Evolutionary conservation across 352 stramenopile genomes (phyloP).

Genomic region (Phytophthora lateralis): DNA sequence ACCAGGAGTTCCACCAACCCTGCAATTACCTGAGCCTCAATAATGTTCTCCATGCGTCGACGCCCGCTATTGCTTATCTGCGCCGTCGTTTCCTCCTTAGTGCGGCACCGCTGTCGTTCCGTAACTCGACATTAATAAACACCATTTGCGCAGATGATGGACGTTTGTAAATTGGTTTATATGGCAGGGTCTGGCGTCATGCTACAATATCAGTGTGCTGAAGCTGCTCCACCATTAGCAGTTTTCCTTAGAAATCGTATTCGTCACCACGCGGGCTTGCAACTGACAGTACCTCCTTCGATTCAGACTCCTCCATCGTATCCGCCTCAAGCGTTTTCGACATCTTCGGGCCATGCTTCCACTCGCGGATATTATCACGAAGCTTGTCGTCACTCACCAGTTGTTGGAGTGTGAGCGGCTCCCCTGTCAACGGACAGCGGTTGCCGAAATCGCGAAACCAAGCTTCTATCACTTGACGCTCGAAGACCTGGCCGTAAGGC

Average conservation of each 20-base stretch:
- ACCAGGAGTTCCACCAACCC: conserved; percentile 74
- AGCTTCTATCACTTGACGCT: conserved; percentile 75
- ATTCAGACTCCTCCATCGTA: conserved; percentile 7
- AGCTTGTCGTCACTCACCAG: conserved; percentile 60
- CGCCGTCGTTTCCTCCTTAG: no score
- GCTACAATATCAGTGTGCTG: neutral
- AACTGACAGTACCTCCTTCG: conserved; percentile 8
- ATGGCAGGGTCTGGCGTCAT: neutral
- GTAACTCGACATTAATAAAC: no score
- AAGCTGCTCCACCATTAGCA: neutral
- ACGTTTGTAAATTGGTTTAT: neutral
- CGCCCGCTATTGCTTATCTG: conserved; percentile 29
- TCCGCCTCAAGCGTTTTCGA: conserved; percentile 4
- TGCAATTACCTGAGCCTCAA: conserved; percentile 75
- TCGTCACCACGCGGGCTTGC: conserved; percentile 26
- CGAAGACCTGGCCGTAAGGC: conserved; percentile 80
- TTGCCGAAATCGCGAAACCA: conserved; percentile 88
- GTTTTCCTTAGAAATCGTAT: conserved; percentile 29
- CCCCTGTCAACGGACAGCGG: conserved; percentile 72
- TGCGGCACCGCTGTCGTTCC: no score
- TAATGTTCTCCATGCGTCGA: conserved; percentile 73
- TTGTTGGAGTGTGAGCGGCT: conserved; percentile 64
- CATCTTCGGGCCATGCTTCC: conserved; percentile 59
- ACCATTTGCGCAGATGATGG: neutral
- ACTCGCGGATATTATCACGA: conserved; percentile 60